A percentile compares a stretch with the other conserved stretches of the same genome.
Evolutionary conservation across 495 filamentous ascomycete species (phyloP).

Genomic region (Cetradonia linearis): DNA sequence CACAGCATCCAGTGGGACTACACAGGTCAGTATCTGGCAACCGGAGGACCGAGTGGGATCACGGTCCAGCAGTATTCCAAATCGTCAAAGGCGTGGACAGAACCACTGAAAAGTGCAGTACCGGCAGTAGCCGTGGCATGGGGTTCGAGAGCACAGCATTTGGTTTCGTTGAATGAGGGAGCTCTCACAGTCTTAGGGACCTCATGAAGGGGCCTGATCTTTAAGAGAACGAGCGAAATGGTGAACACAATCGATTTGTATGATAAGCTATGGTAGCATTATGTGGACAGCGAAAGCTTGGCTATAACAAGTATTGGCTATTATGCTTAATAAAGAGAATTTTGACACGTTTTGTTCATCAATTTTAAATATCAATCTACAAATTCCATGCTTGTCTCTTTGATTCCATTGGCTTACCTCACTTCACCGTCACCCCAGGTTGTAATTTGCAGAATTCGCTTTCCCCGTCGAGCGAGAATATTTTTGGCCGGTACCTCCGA

Average conservation of each 20-base stretch:
- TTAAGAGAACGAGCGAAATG: background rate
- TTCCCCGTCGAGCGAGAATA: background rate
- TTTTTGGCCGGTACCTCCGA: slow-evolving; percentile 1
- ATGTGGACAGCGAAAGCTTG: background rate
- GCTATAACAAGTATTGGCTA: background rate
- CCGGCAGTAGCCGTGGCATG: slow-evolving; percentile 64
- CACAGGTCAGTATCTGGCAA: slow-evolving; percentile 84
- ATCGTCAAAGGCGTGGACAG: slow-evolving; percentile 73
- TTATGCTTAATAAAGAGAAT: slow-evolving; percentile 3
- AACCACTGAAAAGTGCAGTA: slow-evolving; percentile 67
- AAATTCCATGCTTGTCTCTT: background rate
- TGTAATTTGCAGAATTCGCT: background rate
- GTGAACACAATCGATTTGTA: background rate
- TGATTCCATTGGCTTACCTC: background rate
- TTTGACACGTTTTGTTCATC: background rate
- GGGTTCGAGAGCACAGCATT: slow-evolving; percentile 61
- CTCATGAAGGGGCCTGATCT: slow-evolving; percentile 20
- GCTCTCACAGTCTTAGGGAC: slow-evolving; percentile 53
- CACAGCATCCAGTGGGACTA: slow-evolving; percentile 79
- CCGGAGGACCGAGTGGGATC: slow-evolving; percentile 67
- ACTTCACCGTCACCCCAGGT: background rate
- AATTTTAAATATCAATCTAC: background rate
- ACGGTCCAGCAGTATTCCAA: slow-evolving; percentile 84
- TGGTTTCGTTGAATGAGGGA: slow-evolving; percentile 66
- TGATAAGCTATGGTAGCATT: background rate